These are phyloP conservation scores for Ceratocystiopsis sp. DNA, from an alignment of 2,329 filamentous ascomycete species.

Conservation along the genomic window DNA sequence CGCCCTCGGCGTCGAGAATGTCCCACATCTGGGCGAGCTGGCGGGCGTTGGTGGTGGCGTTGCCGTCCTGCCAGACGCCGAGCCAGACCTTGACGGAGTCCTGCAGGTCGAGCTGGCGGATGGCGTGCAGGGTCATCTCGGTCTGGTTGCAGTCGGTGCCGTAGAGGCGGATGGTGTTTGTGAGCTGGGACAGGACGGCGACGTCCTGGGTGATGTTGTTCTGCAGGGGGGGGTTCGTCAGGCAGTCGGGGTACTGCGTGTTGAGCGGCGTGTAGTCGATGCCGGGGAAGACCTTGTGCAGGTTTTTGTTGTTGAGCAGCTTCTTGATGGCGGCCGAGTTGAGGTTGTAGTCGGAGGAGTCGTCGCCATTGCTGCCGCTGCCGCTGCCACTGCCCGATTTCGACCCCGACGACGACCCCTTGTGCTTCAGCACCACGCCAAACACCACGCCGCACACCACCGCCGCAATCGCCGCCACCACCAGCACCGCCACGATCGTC, in stretches of 20 bases:
- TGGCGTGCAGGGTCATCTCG: conserved; percentile 74
- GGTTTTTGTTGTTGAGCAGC: conserved; percentile 60
- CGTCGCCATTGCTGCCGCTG: too few relatives aligned
- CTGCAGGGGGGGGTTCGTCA: conserved; percentile 62
- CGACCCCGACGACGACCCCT: conserved; percentile 19
- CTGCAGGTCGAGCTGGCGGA: conserved; percentile 55
- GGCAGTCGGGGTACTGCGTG: conserved; percentile 73
- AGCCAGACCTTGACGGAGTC: conserved; percentile 75
- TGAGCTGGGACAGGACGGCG: conserved; percentile 77
- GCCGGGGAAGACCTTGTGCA: conserved; percentile 88
- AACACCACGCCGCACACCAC: conserved; percentile 62
- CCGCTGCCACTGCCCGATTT: conserved; percentile 30
- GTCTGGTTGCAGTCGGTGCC: conserved; percentile 97
- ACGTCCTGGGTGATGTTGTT: conserved; percentile 90
- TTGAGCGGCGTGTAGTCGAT: conserved; percentile 92
- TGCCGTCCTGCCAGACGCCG: conserved; percentile 80
- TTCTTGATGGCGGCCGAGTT: conserved; percentile 59
- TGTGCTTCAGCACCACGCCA: conserved; percentile 45
- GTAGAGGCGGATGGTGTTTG: conserved; percentile 75
- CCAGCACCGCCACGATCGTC: conserved; percentile 48
- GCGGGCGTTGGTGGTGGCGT: conserved; percentile 65
- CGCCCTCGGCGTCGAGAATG: conserved; percentile 54
- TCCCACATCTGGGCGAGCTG: conserved; percentile 74
- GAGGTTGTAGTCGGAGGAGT: conserved; percentile 45
- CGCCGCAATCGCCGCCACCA: conserved; percentile 48